phyloP scores from a whole-genome alignment of 1,284 basidiomycete species.

The Rhodofomes roseus region DNA sequence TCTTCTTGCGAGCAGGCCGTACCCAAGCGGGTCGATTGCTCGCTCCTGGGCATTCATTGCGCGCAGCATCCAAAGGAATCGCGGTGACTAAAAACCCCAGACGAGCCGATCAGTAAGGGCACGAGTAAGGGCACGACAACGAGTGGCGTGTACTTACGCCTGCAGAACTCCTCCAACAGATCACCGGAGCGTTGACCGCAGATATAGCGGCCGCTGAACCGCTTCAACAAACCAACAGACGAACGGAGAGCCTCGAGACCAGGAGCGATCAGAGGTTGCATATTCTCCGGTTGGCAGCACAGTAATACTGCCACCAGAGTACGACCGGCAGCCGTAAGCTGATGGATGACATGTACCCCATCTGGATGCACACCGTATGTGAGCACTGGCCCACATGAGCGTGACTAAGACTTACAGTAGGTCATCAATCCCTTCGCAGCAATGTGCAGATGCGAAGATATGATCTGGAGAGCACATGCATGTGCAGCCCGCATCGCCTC shows the following conservation, averaged over 20 bases:
- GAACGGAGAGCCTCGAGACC: slow-evolving; percentile 81
- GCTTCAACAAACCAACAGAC: slow-evolving; percentile 75
- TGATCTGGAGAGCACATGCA: slow-evolving; percentile 72
- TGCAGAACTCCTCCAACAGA: slow-evolving; percentile 89
- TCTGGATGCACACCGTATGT: slow-evolving; percentile 41
- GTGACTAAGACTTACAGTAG: slow-evolving; percentile 65
- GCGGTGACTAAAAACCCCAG: slow-evolving; percentile 64
- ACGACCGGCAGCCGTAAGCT: slow-evolving; percentile 88
- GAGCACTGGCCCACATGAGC: slow-evolving; percentile 5
- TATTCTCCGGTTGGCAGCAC: slow-evolving; percentile 66
- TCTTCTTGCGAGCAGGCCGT: slow-evolving; percentile 79
- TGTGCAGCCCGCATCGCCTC: slow-evolving; percentile 71
- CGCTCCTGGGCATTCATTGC: slow-evolving; percentile 42
- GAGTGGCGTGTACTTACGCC: slow-evolving; percentile 50
- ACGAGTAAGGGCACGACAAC: no score
- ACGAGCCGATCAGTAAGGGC: no score
- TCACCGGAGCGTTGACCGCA: slow-evolving; percentile 86
- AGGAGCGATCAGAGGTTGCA: slow-evolving; percentile 73
- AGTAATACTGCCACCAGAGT: slow-evolving; percentile 82
- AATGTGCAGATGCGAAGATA: slow-evolving; percentile 78
- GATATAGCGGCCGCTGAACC: slow-evolving; percentile 79
- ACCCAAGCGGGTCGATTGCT: slow-evolving; percentile 77
- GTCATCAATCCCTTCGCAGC: slow-evolving; percentile 89
- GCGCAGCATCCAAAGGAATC: slow-evolving; percentile 73
- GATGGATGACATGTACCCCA: slow-evolving; percentile 91